Percentiles rank a stretch among this genome's conserved stretches.
These are phyloP conservation scores for Nothophytophthora sp. DNA, from an alignment of 352 stramenopile genomes.

Conservation along the genomic window DNA sequence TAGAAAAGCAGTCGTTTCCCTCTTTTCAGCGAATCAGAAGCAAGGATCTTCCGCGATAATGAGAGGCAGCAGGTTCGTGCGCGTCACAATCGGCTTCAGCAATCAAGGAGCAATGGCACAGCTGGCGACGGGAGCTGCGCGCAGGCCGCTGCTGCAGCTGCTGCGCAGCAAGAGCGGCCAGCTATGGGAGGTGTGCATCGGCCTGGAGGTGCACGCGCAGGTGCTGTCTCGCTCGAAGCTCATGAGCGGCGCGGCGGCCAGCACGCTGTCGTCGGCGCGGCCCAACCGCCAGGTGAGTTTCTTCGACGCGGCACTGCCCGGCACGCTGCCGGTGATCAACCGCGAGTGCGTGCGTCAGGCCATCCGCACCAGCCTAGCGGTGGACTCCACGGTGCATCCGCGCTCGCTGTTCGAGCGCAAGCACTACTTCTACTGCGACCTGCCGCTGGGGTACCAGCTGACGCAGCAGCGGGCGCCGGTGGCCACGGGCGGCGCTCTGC, in stretches of 20 bases:
- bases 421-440: slow-evolving; percentile 98
- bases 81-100: no score
- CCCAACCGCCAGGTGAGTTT: slow-evolving; percentile 85
- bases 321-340: slow-evolving; percentile 82
- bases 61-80: no score
- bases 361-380: slow-evolving; percentile 72
- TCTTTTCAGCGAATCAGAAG: no score
- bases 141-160: slow-evolving; percentile 54
- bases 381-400: slow-evolving; percentile 85
- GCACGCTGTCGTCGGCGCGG: slow-evolving; percentile 41
- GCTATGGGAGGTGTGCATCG: slow-evolving; percentile 84
- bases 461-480: slow-evolving; percentile 96
- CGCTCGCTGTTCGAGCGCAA: slow-evolving; percentile 96
- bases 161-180: slow-evolving; percentile 52
- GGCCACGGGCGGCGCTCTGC: slow-evolving; percentile 63
- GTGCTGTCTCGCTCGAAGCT: slow-evolving; percentile 81
- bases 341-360: slow-evolving; percentile 80
- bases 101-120: no score
- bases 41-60: no score
- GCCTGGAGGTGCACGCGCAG: slow-evolving; percentile 85
- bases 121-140: slow-evolving; percentile 14
- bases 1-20: no score
- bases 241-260: slow-evolving; percentile 72
- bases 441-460: slow-evolving; percentile 97
- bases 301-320: slow-evolving; percentile 81